phyloP scores from a whole-genome alignment of 2,329 filamentous ascomycete species.

The Trichoderma asperellum region DNA sequence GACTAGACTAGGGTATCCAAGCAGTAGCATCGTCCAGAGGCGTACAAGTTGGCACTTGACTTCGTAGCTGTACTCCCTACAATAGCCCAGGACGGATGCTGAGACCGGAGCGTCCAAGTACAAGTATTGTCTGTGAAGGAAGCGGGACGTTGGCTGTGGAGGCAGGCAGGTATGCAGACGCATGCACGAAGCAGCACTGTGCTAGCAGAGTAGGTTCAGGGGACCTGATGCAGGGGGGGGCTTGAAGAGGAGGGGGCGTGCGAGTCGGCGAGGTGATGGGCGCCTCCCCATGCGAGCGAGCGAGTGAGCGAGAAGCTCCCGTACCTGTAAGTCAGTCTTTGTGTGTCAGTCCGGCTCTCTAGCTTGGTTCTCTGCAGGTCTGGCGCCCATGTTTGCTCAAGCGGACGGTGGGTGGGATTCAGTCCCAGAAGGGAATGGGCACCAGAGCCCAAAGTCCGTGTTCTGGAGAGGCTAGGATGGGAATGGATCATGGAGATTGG shows the following conservation, averaged over 20 bases:
- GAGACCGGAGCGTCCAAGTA: slow-evolving; percentile 15
- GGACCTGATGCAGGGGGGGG: slow-evolving; percentile 23
- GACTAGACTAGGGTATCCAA: slow-evolving; percentile 29
- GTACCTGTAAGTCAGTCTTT: slow-evolving; percentile 4
- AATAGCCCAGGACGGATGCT: not conserved
- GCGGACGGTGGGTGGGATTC: slow-evolving; percentile 27
- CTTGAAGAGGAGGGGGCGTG: slow-evolving; percentile 21
- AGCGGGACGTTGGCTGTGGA: slow-evolving; percentile 28
- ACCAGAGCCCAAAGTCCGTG: slow-evolving; percentile 5
- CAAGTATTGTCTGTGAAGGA: slow-evolving; percentile 27
- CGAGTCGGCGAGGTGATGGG: slow-evolving; percentile 16
- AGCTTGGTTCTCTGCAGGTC: slow-evolving; percentile 21
- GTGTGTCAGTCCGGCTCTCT: slow-evolving; percentile 22
- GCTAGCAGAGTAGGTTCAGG: slow-evolving; percentile 22
- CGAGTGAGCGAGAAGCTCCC: slow-evolving; percentile 4
- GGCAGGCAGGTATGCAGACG: slow-evolving; percentile 17
- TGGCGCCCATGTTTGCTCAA: slow-evolving; percentile 28
- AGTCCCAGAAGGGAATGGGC: slow-evolving; percentile 27
- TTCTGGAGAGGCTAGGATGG: not conserved
- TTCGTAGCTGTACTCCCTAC: slow-evolving; percentile 3
- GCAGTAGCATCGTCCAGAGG: slow-evolving; percentile 25
- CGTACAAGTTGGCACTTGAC: slow-evolving; percentile 25
- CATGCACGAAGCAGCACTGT: slow-evolving; percentile 29
- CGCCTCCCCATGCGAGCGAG: slow-evolving; percentile 8
- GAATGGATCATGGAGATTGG: slow-evolving; percentile 28